Percentiles rank a stretch among this genome's conserved stretches.
Evolutionary conservation across 1,284 basidiomycete genomes (phyloP).

Genomic region (Cryptococcus depauperatus): DNA sequence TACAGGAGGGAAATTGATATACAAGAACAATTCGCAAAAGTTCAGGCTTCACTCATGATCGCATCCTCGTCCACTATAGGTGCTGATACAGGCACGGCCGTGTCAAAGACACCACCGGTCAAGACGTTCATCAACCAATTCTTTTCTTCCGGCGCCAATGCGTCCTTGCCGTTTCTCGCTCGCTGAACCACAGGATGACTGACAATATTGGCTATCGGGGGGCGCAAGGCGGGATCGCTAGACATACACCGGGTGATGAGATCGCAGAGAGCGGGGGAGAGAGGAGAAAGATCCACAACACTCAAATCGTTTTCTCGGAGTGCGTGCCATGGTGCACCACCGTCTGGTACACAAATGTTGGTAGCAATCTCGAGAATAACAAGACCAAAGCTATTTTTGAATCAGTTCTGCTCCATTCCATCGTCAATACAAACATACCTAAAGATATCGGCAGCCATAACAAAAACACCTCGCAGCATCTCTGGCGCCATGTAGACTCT

Average conservation of each 20-base stretch:
- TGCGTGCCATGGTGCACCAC: conserved; percentile 91
- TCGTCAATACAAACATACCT: conserved; percentile 54
- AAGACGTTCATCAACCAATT: conserved; percentile 38
- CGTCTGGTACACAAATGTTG: conserved; percentile 91
- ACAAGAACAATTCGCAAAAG: not conserved
- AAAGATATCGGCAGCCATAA: conserved; percentile 93
- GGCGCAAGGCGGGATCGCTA: conserved; percentile 57
- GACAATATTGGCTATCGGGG: conserved; percentile 56
- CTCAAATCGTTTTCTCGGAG: conserved; percentile 86
- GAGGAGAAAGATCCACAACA: conserved; percentile 66
- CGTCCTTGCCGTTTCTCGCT: conserved; percentile 50
- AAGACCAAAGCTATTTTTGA: conserved; percentile 70
- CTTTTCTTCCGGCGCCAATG: conserved; percentile 40
- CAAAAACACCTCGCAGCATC: conserved; percentile 82
- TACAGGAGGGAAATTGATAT: not conserved
- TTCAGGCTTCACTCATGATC: conserved; percentile 12
- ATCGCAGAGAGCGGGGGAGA: conserved; percentile 61
- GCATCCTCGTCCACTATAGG: conserved; percentile 9
- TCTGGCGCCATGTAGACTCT: conserved; percentile 98
- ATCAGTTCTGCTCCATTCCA: conserved; percentile 1
- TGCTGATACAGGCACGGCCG: not conserved
- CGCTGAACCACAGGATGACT: conserved; percentile 61
- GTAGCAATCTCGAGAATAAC: conserved; percentile 90
- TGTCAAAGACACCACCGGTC: conserved; percentile 18
- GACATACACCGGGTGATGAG: conserved; percentile 74